Base-by-base conservation (phyloP, 2,329 filamentous ascomycete genomes). In the Beauveria asiatica region DNA sequence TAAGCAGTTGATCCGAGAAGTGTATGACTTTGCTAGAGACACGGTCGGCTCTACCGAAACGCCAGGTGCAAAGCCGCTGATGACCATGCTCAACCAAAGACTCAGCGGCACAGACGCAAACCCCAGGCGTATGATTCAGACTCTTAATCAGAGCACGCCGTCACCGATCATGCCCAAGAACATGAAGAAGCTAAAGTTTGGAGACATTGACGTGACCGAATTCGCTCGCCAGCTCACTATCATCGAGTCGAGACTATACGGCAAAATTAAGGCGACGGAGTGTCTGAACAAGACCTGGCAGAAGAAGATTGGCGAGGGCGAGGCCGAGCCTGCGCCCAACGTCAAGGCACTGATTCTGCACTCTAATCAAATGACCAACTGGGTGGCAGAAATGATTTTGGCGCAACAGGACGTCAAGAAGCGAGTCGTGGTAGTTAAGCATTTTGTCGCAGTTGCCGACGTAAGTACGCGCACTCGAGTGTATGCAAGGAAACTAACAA, bases 211-310 rank as follows among this genome's bases (percentile, higher is more conserved):
- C 70, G 86, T 92, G 0, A 90, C 89, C 0, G 94, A 99, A 71
- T 97, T 99, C 74, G 94, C 94, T n/a, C 87, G 94, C 52, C 94
- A 99, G 73, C 81, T 99, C 64, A 99, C 94, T 0, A 94, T 99
- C 65, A 96, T 97, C 64, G 94, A 99, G 74, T 96, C 92, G 2
- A 88, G 88, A 63, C 81, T 97, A 1, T 99, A 97, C 69, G 90
- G 89, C 67, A 97, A 96, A 76, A 96, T 99, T 73, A 93, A 93
- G 73, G 89, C 93, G 0, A 94, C 91, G 0, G 94, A 99, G 73
- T 97, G 93, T 72, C 78, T 99, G 63, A 97, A 96, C 76, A 99
- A 99, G 80, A 97, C 92, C 5, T 99, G 94, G 94, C 92, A 96
- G 75, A 97, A 95, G 82, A 97, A 97, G 78, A 80, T 95, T 61